Evolutionary conservation across 2,329 filamentous ascomycete genomes (phyloP), one percentile per base, ranked within the genome.

Genomic region (Chaetomium olivaceum): DNA sequence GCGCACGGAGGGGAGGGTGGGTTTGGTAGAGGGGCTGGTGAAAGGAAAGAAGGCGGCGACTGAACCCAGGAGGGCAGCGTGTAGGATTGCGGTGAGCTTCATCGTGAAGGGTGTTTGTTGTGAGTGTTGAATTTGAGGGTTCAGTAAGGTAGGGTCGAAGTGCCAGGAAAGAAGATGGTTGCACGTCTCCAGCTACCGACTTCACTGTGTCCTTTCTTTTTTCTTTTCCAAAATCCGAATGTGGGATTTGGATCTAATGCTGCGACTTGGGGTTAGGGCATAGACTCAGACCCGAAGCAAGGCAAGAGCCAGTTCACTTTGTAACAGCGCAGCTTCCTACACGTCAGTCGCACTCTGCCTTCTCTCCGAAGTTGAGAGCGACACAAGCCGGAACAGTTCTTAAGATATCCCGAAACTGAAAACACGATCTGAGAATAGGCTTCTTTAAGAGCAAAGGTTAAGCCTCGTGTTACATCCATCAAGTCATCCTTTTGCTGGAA

Each of bases 61-160:
- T 64, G 64, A 68, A 21, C 67, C 64, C 31, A 68, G 75, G 54
- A 82, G 69, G 59, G 77, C 72, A 68, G 76, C 73, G 66, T 75
- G 70, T 50, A 79, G 69, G 61, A 76, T 65, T 58, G 78, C 67
- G 58, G 79, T 72, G 76, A 82, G 76, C 78, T 83, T 85, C 84
- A 86, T 87, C 56, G 69, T 81, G 75, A 62, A 25, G 23, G 21
- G 14, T 50, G 39, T 11, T 16, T 50, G 39, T 11, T 16, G 55
- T 21, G 9, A 8, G 33, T 33, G 66, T 21, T 46, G 57, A 54
- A 23, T 21, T n/a, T 36, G 33, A 23, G 31, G 29, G 6, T 16
- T 39, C 3, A 21, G 29, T 4, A 23, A 7, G 31, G 29, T 4
- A 23, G 14, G 31, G 9, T 48, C n/a, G 46, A 23, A 23, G 46